Evolutionary conservation across 2,329 filamentous ascomycete genomes (phyloP), one percentile per base, ranked within the genome.

Genomic region (Microdochium bolleyi): DNA sequence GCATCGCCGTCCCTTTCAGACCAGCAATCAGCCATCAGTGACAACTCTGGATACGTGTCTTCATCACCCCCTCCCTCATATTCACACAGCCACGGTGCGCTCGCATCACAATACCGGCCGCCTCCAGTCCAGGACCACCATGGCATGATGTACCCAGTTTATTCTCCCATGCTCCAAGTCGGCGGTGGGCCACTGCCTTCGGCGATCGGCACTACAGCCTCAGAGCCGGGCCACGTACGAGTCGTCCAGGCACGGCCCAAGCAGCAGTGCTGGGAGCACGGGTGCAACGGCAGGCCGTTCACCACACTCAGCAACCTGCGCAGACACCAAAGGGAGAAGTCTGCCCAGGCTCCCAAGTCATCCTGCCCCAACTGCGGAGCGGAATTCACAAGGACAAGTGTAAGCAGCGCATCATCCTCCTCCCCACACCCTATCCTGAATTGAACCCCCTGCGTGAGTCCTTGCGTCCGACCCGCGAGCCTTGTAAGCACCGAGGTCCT

Each of bases 191-290:
- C 41, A 22, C 21, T 46, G 8, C 5, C 19, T 21, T 7, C 41
- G 22, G 41, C 19, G 5, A 22, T 7, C 19, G 41, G 41, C 41
- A 64, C 63, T 54, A 53, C 63, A 41, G 56, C 60, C 58, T 68
- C 72, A 56, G 70, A 74, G 56, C 67, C 69, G 37, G 66, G 73
- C 46, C 73, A 83, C 58, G 83, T 89, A 38, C 79, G 88, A 54
- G 82, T 91, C 16, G 78, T 91, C 19, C 86, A 88, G 67, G 85
- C 83, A 60, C 81, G 88, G 58, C 90, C 90, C n/a, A 95, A 95
- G 72, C 91, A 92, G 48, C 90, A 95, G 67, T 96, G 92, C 70
- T 97, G 89, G 89, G 92, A 96, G 56, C 92, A 97, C 64, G 92
- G 92, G 11, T 97, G 92, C 75, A 96, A 96, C 63, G 92, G 92